Conservation (phyloP, 257 asterid genomes). For the Primulina tabacum region DNA sequence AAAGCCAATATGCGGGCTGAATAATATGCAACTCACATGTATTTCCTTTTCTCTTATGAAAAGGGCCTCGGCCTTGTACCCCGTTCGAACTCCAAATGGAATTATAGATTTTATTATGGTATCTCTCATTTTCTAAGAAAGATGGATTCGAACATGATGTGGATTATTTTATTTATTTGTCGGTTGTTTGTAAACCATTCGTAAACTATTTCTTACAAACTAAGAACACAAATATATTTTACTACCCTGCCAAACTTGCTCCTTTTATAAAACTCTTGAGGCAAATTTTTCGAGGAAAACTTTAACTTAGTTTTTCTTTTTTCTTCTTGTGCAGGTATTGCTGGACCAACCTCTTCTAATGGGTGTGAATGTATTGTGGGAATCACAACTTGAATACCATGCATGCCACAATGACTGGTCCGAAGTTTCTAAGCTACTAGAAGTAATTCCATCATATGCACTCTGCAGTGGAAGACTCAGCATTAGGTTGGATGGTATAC, state of each 20-base stretch:
- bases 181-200: too few species aligned
- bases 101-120: too few species aligned
- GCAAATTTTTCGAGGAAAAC: conserved; percentile 13
- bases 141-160: not conserved
- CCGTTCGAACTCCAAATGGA: not conserved
- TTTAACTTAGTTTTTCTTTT: conserved; percentile 13
- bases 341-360: conserved; percentile 88
- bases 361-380: conserved; percentile 96
- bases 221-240: too few species aligned
- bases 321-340: conserved; percentile 61
- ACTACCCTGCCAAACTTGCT: not conserved
- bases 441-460: conserved; percentile 73
- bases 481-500: conserved; percentile 59
- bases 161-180: too few species aligned
- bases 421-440: conserved; percentile 82
- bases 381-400: conserved; percentile 91
- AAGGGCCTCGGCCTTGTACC: too few species aligned
- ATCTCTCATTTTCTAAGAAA: not conserved
- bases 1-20: too few species aligned
- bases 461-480: conserved; percentile 67
- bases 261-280: not conserved
- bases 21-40: too few species aligned
- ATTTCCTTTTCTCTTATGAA: too few species aligned
- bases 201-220: too few species aligned
- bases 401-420: conserved; percentile 85